These are phyloP conservation scores for Stromatinia cepivora DNA, from an alignment of 2,329 filamentous ascomycete genomes.

Conservation along the genomic window DNA sequence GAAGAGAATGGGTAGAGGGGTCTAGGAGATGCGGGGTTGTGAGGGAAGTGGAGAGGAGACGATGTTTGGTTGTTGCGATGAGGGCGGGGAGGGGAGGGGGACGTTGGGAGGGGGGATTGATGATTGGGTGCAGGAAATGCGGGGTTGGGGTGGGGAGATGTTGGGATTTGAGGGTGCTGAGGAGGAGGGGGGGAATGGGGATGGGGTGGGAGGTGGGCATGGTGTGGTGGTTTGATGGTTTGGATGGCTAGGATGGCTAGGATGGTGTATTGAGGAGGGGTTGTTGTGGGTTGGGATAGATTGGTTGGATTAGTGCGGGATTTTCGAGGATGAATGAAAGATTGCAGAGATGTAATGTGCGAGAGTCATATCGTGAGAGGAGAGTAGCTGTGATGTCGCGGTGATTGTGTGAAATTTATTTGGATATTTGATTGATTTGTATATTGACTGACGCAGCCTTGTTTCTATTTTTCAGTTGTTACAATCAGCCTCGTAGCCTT, in stretches of 20 bases:
- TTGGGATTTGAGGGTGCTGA: not conserved
- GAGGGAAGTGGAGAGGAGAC: constrained; percentile 77
- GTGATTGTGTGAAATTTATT: not conserved
- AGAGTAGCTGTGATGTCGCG: too few species aligned
- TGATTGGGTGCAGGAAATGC: not conserved
- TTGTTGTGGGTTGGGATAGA: not conserved
- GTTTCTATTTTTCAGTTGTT: not conserved
- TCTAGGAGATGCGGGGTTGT: constrained; percentile 57
- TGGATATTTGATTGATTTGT: not conserved
- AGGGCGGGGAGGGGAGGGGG: constrained; percentile 51
- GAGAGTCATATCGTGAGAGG: not conserved
- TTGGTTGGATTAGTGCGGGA: not conserved
- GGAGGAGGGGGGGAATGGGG: not conserved
- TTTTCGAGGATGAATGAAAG: not conserved
- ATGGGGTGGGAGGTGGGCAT: too few species aligned
- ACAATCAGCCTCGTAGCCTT: constrained; percentile 5
- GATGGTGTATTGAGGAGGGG: not conserved
- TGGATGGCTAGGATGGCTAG: not conserved
- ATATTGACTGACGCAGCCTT: not conserved
- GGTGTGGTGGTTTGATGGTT: not conserved
- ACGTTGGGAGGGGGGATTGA: not conserved
- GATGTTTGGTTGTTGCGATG: constrained; percentile 72
- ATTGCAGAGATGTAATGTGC: too few species aligned
- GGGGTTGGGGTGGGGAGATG: not conserved
- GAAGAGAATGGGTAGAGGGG: constrained; percentile 52